Base-by-base conservation (phyloP, 2,329 filamentous ascomycete genomes). In the Chaetomium strumarium region DNA sequence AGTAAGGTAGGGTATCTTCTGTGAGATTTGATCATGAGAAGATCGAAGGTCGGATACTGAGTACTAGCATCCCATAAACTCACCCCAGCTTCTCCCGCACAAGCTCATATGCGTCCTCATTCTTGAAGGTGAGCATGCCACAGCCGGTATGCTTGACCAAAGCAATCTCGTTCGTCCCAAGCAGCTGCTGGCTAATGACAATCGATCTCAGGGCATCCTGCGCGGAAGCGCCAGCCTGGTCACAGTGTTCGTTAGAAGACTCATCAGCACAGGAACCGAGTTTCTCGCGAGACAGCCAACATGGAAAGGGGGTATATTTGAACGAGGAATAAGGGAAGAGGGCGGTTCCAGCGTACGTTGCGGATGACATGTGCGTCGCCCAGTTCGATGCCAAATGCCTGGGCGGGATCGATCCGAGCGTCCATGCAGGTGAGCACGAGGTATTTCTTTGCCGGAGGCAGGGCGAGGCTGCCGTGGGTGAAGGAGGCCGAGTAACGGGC, bases 371-470 rank as follows among this genome's bases (percentile, higher is more conserved):
- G 88, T 0, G 88, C 88, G 58, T 90, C 86, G 38, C 88, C 88
- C 16, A 88, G 77, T 17, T 77, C 71, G 52, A 91, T 84, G 9
- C 84, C 85, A 49, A 90, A 85, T 1, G 85, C 85, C 12, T 78
- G 72, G 3, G 81, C 77, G 0, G 88, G 82, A 61, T 92, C 77
- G 60, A 84, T 73, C 47, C 88, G 81, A 5, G 88, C 85, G 63
- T 93, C 88, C 87, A 93, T 93, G 69, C 88, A 93, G 0, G 86
- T 88, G 41, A 92, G 77, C 57, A 86, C 72, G 8, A 81, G 72
- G 62, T 87, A 87, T 61, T 84, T 79, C 69, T 85, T 86, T 10
- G 80, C 80, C 0, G 87, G 87, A 0, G 86, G 84, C 1, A 90
- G 75, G 1, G 80, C 75, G 5, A 90, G 75, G 56, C 83, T 58